Evolutionary conservation across 495 filamentous ascomycete species (phyloP).

Genomic region (Penicillium steckii): DNA sequence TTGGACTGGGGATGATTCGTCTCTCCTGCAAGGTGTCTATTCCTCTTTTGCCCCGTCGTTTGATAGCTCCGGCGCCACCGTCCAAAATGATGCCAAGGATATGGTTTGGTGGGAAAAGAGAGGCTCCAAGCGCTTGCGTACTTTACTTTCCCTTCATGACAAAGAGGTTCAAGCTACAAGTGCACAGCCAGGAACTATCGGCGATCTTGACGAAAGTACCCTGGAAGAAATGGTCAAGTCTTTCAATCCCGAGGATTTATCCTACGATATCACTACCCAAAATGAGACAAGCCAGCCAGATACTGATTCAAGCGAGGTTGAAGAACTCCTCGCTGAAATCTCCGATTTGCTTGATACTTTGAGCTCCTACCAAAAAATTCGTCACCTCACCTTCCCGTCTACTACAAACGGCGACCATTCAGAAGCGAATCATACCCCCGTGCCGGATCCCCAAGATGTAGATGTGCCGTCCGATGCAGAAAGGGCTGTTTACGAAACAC

Average conservation of each 20-base stretch:
- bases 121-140: slow-evolving; percentile 59
- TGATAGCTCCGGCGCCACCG: slow-evolving; percentile 73
- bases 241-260: slow-evolving; percentile 42
- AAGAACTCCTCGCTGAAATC: slow-evolving; percentile 75
- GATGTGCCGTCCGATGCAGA: slow-evolving; percentile 64
- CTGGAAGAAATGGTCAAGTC: slow-evolving; percentile 51
- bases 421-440: slow-evolving; percentile 38
- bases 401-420: slow-evolving; percentile 36
- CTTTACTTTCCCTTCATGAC: slow-evolving; percentile 45
- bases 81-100: slow-evolving; percentile 67
- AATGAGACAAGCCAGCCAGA: slow-evolving; percentile 44
- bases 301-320: slow-evolving; percentile 53
- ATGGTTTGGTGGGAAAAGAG: slow-evolving; percentile 84
- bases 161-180: slow-evolving; percentile 37
- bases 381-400: slow-evolving; percentile 57
- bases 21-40: slow-evolving; percentile 77
- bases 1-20: slow-evolving; percentile 39
- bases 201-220: slow-evolving; percentile 45
- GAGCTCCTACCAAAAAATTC: slow-evolving; percentile 81
- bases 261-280: slow-evolving; percentile 34
- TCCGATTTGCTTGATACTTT: slow-evolving; percentile 83
- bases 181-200: slow-evolving; percentile 45
- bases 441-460: slow-evolving; percentile 37
- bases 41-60: slow-evolving; percentile 83
- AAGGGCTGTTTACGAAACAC: slow-evolving; percentile 66